Percentiles rank a stretch among this genome's conserved stretches.
Conservation (phyloP, 148 eudicot genomes). For the Suaeda aralocaspica region DNA sequence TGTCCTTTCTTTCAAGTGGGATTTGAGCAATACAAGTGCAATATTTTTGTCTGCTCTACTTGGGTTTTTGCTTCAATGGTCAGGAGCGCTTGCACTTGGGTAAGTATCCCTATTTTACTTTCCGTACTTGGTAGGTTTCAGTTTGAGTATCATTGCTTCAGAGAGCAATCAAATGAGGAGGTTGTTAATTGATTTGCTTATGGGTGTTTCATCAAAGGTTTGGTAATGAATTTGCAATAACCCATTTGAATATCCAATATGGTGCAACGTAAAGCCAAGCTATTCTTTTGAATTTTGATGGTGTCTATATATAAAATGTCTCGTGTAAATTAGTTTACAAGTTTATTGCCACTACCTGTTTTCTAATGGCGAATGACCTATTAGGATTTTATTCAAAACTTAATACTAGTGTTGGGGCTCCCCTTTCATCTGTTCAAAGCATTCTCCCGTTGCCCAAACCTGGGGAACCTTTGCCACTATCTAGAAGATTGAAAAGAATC, state of each 20-base stretch:
- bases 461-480: no score
- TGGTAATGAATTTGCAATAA: not conserved
- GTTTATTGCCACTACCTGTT: not conserved
- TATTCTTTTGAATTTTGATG: not conserved
- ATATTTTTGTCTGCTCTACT: slow-evolving; percentile 75
- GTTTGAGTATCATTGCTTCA: not conserved
- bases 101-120: slow-evolving; percentile 24
- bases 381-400: not conserved
- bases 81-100: slow-evolving; percentile 97
- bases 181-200: not conserved
- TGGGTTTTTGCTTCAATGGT: slow-evolving; percentile 96
- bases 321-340: not conserved
- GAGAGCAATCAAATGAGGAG: not conserved
- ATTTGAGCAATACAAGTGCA: slow-evolving; percentile 45
- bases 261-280: not conserved
- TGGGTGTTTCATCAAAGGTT: no score
- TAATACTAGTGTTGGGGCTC: not conserved
- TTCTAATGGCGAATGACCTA: not conserved
- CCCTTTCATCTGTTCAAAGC: not conserved
- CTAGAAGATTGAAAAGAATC: no score
- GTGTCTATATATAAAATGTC: not conserved
- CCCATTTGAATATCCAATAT: not conserved
- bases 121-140: not conserved
- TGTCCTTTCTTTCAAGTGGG: slow-evolving; percentile 63
- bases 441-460: no score